These are phyloP conservation scores for Amphicarpaea edgeworthii DNA, from an alignment of 306 rosid species.

Conservation along the genomic window DNA sequence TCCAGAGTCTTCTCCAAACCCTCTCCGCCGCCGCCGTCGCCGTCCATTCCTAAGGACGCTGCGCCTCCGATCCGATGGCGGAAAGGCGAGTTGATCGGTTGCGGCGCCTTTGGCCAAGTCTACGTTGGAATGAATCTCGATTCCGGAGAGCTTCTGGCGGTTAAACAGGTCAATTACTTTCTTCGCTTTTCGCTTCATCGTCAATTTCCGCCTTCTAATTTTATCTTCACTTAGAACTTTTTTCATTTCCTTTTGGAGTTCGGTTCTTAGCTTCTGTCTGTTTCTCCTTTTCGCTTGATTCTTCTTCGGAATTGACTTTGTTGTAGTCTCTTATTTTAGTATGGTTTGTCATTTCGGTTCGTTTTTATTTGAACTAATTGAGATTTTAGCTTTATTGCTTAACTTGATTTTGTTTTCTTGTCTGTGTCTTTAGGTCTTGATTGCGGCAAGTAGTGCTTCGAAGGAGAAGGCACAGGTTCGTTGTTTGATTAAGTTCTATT, in stretches of 20 bases:
- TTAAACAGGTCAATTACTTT: conserved; percentile 73
- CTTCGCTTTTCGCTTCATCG: background rate
- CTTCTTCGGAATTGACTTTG: conserved; percentile 17
- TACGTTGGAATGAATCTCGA: conserved; percentile 99
- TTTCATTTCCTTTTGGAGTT: background rate
- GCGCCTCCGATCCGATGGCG: conserved; percentile 94
- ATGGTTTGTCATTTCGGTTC: background rate
- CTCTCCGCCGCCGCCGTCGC: conserved; percentile 55
- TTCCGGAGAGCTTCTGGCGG: conserved; percentile 99
- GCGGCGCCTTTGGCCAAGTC: conserved; percentile 98
- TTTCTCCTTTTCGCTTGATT: conserved; percentile 28
- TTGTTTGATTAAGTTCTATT: conserved; percentile 32
- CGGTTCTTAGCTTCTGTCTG: conserved; percentile 26
- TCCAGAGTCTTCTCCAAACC: conserved; percentile 88
- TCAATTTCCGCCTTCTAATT: conserved; percentile 4
- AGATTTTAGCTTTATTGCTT: conserved; percentile 18
- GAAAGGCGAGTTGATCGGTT: conserved; percentile 97
- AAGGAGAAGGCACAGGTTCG: conserved; percentile 96
- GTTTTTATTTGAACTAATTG: background rate
- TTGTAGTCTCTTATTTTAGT: background rate
- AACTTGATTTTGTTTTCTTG: conserved; percentile 36
- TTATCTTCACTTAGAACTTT: background rate
- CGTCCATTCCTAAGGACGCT: conserved; percentile 54
- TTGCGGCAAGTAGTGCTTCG: conserved; percentile 80
- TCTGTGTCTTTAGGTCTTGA: conserved; percentile 72